Evolutionary conservation across 108 stramenopile species (phyloP), one percentile per base, ranked within the genome.

Genomic region (Cyclostephanos invisitatus): DNA sequence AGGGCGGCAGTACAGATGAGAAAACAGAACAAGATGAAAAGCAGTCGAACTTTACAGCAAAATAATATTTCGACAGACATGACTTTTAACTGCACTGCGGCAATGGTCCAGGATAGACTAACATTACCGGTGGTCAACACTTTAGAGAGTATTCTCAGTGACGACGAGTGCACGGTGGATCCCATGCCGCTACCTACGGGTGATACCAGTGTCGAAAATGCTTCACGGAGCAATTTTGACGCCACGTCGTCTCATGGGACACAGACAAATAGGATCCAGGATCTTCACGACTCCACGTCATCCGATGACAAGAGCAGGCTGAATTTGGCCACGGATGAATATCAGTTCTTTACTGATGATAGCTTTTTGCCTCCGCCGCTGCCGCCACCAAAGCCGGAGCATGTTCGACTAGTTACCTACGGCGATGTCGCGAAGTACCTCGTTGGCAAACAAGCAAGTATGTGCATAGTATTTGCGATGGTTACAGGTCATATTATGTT

Each of bases 401-500:
- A 75, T 37, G 75, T 72, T 9, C 63, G 80, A 60, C 66, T 82
- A 0, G 60, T 82, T n/a, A 82, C 81, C n/a, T 82, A 82, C 22
- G 75, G 81, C 15, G 81, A 82, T 58, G 77, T 82, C 35, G 81
- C 66, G 20, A 74, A 74, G 28, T 77, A 68, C 32, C 61, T 82
- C 9, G 68, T 67, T 18, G 81, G 81, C 12, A 56, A 67, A 44
- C 61, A 50, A 3, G 67, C 77, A 0, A 61, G 77, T 21, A 54
- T 68, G 54, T 50, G 74, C 46, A 57, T 78, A 24, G 57, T 74
- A 38, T 77, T 74, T 47, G 70, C 75, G 11, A 72, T 82, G n/a
- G 73, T 82, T n/a, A 32, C 51, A 27, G 77, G 78, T 12, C 81
- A 82, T 69, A 62, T 82, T 44, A 78, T 82, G 77, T 82, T 82